Base-by-base conservation (phyloP, 2,329 filamentous ascomycete species). In the Hypoxylon sp. region DNA sequence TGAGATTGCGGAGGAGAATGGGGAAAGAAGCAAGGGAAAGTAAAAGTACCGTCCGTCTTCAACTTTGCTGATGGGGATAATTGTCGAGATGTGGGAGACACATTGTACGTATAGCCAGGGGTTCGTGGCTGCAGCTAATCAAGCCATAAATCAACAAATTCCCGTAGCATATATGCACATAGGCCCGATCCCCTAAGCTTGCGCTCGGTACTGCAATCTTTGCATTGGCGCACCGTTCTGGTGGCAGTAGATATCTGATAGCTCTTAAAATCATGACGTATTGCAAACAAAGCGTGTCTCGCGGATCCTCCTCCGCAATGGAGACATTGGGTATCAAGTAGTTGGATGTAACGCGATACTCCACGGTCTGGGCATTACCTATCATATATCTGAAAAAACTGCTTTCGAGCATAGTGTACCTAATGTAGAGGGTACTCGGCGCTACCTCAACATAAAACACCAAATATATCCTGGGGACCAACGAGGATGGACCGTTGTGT, bases 241-340 rank as follows among this genome's bases (percentile, higher is more conserved):
- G 48, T 49, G 63, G 52, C 10, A 48, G 38, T 14, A 13, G 51
- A 13, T 57, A 25, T 56, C 43, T 53, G 32, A 63, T 58, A 34
- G 48, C 21, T 52, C 51, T 60, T 56, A 30, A 41, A 17, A n/a
- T 23, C n/a, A 65, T 70, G 64, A 65, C 61, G 61, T 65, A 65
- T 53, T 28, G 34, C 36, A 63, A 63, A 65, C 28, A 61, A 34
- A 10, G 9, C 9, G 30, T 41, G 60, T 34, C 59, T 56, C 5
- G 3, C 52, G 58, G 57, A 41, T 7, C 1, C 7, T 50, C 32
- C 49, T 60, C 67, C 63, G 57, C 32, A 10, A 36, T 21, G 48
- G 25, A 28, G 43, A 48, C 30, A 58, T 66, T 45, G 11, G 52
- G 11, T 67, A 61, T 63, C 67, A 41, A 30, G 25, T 19, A 17